Conservation (phyloP, 345 rosid species). For the Gossypium mustelinum region DNA sequence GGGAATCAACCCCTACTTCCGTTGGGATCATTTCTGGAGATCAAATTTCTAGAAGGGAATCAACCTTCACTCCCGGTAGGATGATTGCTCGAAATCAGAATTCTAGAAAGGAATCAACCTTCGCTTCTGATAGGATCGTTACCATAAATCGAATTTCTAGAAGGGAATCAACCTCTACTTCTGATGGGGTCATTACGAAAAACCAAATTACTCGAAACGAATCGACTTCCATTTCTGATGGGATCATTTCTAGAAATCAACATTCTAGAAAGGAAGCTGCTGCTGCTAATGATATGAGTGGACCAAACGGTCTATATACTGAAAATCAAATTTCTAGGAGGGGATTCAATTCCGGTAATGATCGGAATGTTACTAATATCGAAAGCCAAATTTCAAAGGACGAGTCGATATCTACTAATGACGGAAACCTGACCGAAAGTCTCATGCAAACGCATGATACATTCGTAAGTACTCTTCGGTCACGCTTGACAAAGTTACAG, state of each 20-base stretch:
- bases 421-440: constrained; percentile 51
- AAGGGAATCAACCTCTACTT: neutral
- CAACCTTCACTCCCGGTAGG: neutral
- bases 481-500: constrained; percentile 91
- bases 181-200: neutral
- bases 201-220: constrained; percentile 5
- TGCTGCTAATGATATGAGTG: constrained; percentile 6
- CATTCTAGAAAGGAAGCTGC: neutral
- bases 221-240: neutral
- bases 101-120: constrained; percentile 9
- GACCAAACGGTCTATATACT: neutral
- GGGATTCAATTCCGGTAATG: neutral
- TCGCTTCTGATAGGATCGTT: neutral
- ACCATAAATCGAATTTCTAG: neutral
- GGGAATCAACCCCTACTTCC: neutral
- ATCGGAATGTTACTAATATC: neutral
- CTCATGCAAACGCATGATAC: constrained; percentile 71
- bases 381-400: constrained; percentile 45
- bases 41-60: constrained; percentile 8
- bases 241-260: neutral
- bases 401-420: constrained; percentile 32
- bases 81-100: neutral
- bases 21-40: neutral
- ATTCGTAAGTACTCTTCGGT: constrained; percentile 66
- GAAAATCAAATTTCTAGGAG: constrained; percentile 11